Conservation (phyloP, 371 early-diverging fungal species). For the Mucor indicus region DNA sequence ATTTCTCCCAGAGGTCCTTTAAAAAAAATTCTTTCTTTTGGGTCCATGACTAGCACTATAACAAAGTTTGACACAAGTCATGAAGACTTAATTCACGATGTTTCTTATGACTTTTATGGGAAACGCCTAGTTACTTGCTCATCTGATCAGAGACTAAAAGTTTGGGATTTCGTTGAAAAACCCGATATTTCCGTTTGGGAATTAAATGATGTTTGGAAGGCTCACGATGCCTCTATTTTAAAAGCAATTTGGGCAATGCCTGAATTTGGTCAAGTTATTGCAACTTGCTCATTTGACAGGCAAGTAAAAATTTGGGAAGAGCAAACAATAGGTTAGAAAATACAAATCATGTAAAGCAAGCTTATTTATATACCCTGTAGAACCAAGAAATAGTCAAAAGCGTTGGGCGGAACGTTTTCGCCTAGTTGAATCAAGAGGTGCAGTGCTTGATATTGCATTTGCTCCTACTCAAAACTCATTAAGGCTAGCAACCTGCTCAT, state of each 20-base stretch:
- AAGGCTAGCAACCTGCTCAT: slow-evolving; percentile 78
- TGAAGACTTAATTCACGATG: slow-evolving; percentile 92
- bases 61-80: slow-evolving; percentile 74
- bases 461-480: slow-evolving; percentile 77
- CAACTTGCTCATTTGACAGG: slow-evolving; percentile 89
- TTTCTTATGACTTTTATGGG: slow-evolving; percentile 92
- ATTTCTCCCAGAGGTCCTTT: too few relatives aligned
- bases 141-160: slow-evolving; percentile 90
- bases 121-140: slow-evolving; percentile 85
- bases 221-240: slow-evolving; percentile 85
- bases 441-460: slow-evolving; percentile 88
- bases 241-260: slow-evolving; percentile 91
- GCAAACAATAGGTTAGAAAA: slow-evolving; percentile 63
- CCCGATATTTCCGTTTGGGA: slow-evolving; percentile 74
- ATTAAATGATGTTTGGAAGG: slow-evolving; percentile 85
- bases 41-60: slow-evolving; percentile 27
- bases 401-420: slow-evolving; percentile 70
- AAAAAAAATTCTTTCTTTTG: too few relatives aligned
- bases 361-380: slow-evolving; percentile 18
- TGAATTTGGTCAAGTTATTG: slow-evolving; percentile 90
- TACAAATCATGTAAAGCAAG: too few relatives aligned
- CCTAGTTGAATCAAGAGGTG: slow-evolving; percentile 69
- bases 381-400: slow-evolving; percentile 62
- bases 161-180: slow-evolving; percentile 76
- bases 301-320: slow-evolving; percentile 92